Evolutionary conservation across 1,284 basidiomycete genomes (phyloP), one percentile per base, ranked within the genome.

Genomic region (Fomitiporia mediterranea): DNA sequence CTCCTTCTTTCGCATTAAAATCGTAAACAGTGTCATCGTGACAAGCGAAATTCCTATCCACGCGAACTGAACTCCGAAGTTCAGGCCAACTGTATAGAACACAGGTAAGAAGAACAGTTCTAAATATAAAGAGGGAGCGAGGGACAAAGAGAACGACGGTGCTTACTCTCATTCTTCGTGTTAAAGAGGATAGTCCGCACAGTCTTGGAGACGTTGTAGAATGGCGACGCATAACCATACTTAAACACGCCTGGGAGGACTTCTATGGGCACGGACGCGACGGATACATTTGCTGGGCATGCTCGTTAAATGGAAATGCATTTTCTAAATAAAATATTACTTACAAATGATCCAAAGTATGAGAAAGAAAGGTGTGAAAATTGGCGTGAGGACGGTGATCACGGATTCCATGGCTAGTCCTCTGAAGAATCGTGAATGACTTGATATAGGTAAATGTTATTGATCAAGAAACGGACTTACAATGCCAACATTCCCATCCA

Each of bases 171-270:
- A 61, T 89, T 84, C 65, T 80, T 82, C 1, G 85, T 87, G 53
- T 79, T 70, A 64, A 91, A 91, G 37, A 89, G 71, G 61, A 91
- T 75, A 13, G 81, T 75, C 19, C 89, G 74, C 28, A 84, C 78
- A 2, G 80, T 77, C 23, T 70, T 68, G 2, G 79, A 78, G 28
- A 86, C 72, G 62, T 89, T 86, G 70, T 87, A 89, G 69, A 91
- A 89, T 0, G 88, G 89, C 64, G 76, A 75, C 0, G 79, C 86
- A 57, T 83, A 84, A 2, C 82, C 84, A 60, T 85, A 86, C 52
- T 75, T 74, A 70, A 76, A 91, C 57, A 91, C 69, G 52, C 63
- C 61, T 0, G 87, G 86, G n/a, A 89, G 75, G 1, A 88, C 72
- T 57, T 84, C 79, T 53, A 87, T 79, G 0, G 89, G 89, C 51